These are phyloP conservation scores for Suillus lakei DNA, from an alignment of 768 basidiomycete genomes.

Conservation along the genomic window DNA sequence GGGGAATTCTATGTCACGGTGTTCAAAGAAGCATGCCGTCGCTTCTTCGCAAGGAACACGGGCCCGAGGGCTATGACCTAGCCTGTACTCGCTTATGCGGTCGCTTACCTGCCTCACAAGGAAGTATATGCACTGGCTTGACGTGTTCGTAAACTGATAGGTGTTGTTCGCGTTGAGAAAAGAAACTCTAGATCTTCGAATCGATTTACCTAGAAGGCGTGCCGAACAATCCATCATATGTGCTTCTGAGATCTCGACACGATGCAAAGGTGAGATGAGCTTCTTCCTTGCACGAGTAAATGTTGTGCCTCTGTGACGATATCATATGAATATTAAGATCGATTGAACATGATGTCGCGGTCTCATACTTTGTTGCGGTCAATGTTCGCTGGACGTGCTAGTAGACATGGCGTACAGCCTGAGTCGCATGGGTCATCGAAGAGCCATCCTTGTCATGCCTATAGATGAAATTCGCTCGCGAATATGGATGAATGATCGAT, in stretches of 20 bases:
- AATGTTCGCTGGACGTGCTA: background rate
- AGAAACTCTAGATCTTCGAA: constrained; percentile 1
- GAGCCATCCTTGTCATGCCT: background rate
- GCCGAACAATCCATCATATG: background rate
- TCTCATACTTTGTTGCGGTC: background rate
- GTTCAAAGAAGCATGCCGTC: background rate
- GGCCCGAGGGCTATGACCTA: background rate
- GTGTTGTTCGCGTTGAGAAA: background rate
- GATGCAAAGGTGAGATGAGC: background rate
- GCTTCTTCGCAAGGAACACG: background rate
- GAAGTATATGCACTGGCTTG: background rate
- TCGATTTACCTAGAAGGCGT: background rate
- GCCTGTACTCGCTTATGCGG: background rate
- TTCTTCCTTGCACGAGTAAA: background rate
- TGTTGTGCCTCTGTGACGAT: background rate
- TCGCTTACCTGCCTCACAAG: background rate
- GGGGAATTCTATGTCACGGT: background rate
- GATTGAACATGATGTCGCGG: background rate
- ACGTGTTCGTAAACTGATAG: background rate
- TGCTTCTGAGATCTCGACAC: constrained; percentile 2
- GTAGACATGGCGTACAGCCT: too few species aligned
- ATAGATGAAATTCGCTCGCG: constrained; percentile 1
- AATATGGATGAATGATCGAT: background rate
- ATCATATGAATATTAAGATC: background rate
- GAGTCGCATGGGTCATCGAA: background rate